phyloP scores from a whole-genome alignment of 768 basidiomycete species.

The Scleroderma bovista region DNA sequence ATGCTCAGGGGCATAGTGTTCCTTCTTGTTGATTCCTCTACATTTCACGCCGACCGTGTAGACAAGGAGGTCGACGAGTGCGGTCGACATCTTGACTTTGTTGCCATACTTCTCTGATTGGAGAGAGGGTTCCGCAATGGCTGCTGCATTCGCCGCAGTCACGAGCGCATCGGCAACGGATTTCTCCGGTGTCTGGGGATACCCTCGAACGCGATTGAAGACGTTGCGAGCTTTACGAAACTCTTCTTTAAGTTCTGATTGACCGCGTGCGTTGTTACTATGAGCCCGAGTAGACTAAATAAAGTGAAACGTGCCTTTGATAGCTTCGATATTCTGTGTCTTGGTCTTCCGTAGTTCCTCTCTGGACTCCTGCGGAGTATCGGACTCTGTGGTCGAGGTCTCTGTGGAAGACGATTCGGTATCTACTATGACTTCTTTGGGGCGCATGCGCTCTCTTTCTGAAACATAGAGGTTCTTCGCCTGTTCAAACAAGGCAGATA shows the following conservation, averaged over 20 bases:
- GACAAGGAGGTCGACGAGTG: conserved; percentile 70
- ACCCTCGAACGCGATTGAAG: conserved; percentile 37
- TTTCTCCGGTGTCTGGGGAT: conserved; percentile 17
- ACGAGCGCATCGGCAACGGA: conserved; percentile 14
- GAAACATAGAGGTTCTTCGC: conserved; percentile 72
- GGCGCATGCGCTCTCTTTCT: conserved; percentile 29
- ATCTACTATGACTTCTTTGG: conserved; percentile 31
- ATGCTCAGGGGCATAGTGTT: conserved; percentile 80
- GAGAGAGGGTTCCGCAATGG: conserved; percentile 12
- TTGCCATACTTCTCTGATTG: conserved; percentile 12
- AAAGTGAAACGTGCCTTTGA: conserved; percentile 26
- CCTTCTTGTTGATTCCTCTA: conserved; percentile 82
- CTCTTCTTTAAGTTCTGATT: conserved; percentile 34
- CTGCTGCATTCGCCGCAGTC: background rate
- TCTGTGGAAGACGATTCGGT: conserved; percentile 40
- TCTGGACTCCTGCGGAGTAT: conserved; percentile 17
- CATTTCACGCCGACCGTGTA: conserved; percentile 97
- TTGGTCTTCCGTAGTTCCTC: conserved; percentile 24
- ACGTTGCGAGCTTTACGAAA: conserved; percentile 36
- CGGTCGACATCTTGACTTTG: conserved; percentile 69
- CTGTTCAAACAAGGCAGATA: conserved; percentile 29
- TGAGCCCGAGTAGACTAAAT: background rate
- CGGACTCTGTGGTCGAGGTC: conserved; percentile 31
- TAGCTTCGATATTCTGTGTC: conserved; percentile 27
- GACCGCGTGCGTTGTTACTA: conserved; percentile 1